These are phyloP conservation scores for Penicillium fimorum DNA, from an alignment of 495 filamentous ascomycete species.

Conservation along the genomic window DNA sequence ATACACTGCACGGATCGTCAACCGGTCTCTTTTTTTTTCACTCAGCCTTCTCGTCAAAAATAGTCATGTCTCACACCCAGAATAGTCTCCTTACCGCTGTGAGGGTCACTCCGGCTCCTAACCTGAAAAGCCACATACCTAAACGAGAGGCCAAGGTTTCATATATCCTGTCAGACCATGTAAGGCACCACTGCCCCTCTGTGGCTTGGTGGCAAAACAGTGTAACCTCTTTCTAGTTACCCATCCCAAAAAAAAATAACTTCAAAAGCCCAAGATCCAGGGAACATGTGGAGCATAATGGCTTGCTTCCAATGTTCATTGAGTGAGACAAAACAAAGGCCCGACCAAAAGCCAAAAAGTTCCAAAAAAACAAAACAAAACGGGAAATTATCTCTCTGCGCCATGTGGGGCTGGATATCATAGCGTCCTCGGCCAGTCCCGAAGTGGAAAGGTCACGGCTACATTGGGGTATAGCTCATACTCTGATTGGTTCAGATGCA, in stretches of 20 bases:
- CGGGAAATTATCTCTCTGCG: slow-evolving; percentile 16
- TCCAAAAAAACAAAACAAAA: slow-evolving; percentile 10
- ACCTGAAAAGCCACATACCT: slow-evolving; percentile 4
- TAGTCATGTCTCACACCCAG: slow-evolving; percentile 12
- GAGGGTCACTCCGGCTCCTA: slow-evolving; percentile 10
- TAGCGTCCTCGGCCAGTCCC: slow-evolving; percentile 13
- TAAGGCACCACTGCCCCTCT: slow-evolving; percentile 9
- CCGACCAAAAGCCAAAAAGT: not conserved
- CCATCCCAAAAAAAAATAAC: not conserved
- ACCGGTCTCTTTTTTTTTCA: not conserved
- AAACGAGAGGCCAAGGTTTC: slow-evolving; percentile 2
- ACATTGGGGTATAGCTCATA: not conserved
- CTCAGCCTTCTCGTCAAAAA: slow-evolving; percentile 3
- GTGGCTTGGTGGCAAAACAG: slow-evolving; percentile 7
- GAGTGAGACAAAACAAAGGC: not conserved
- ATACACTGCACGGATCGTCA: not conserved
- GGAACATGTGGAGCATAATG: not conserved
- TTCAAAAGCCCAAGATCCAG: not conserved
- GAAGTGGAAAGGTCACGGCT: slow-evolving; percentile 17
- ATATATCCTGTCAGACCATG: slow-evolving; percentile 6
- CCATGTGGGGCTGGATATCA: slow-evolving; percentile 21
- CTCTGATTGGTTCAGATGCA: slow-evolving; percentile 9
- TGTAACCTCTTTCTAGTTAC: not conserved
- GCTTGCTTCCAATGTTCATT: slow-evolving; percentile 14
- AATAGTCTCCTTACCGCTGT: slow-evolving; percentile 11